Base-by-base conservation (phyloP, 2,329 filamentous ascomycete genomes). In the Calonectria multiphialidica region DNA sequence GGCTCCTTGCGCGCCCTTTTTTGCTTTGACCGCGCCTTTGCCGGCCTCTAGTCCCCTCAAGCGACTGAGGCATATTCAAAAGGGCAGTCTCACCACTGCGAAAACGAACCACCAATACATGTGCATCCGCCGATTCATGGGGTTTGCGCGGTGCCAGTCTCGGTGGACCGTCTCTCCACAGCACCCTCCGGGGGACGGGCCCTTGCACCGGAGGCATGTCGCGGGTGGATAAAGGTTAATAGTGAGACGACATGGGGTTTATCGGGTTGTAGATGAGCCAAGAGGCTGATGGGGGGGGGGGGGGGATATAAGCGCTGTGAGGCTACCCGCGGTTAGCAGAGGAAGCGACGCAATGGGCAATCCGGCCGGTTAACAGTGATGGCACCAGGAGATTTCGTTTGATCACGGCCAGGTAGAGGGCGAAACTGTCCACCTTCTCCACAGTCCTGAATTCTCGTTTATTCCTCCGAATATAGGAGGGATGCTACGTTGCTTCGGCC, bases 141-240 rank as follows among this genome's bases (percentile, higher is more conserved):
- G 53, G 53, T 59, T 59, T 28, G 33, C 53, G 16, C 53, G n/a
- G 30, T 57, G 35, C 21, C 53, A 57, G 21, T 21, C n/a, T 21
- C n/a, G 53, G 53, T 57, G 53, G 53, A 57, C 21, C 53, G 33
- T 57, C 53, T 57, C 53, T 23, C 53, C 53, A 57, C 53, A 57
- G 2, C 53, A 57, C 53, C 53, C 53, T n/a, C 53, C 18, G 53
- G 16, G 53, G 28, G 8, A 30, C 28, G 28, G 53, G 53, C 25
- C 53, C 33, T n/a, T 59, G 53, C 53, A 28, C 53, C 13, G 21
- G 23, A 40, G 53, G 35, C 53, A 21, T n/a, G 21, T 59, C 21
- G 33, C 53, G 35, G 53, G 53, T 59, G 35, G 53, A 16, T 25
- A 57, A 40, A 37, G 9, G 53, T 30, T 15, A 47, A 23, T 7